Base-by-base conservation (phyloP, 768 basidiomycete species). In the Mycena latifolia region DNA sequence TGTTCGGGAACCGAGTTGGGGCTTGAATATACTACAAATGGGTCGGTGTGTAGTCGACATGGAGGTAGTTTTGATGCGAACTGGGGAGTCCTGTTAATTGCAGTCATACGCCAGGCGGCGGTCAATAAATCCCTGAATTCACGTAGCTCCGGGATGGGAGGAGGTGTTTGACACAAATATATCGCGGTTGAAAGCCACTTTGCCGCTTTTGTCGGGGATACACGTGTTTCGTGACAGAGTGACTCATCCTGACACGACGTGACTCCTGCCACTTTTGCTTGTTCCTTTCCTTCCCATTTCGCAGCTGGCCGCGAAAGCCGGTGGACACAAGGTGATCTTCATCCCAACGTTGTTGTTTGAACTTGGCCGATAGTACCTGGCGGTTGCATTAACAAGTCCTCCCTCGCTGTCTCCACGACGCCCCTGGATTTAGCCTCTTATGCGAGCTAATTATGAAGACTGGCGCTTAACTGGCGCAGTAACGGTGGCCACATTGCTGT, bases 61-160 rank as follows among this genome's bases (percentile, higher is more conserved):
- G 29, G 5, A 20, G 37, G 7, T 37, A 37, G n/a, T 37, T 37
- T 41, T 39, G 53, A 48, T 46, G 43, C n/a, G 31, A 22, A 3
- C 2, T 14, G 17, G n/a, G 46, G n/a, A n/a, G n/a, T n/a, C 8
- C 2, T 29, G 46, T 50, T 48, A 55, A 63, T 56, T 57, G 22
- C 62, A 41, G 61, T 62, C 47, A 63, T n/a, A 55, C 55, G 46
- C 55, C 61, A 50, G 7, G 20, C 35, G 54, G 54, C 24, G 27
- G 29, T 27, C 35, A 9, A 46, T 15, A 35, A 27, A 55, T 39
- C 1, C 27, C 48, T 51, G 47, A 9, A 12, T 5, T 7, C 18
- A 41, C 27, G 15, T 37, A 56, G n/a, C 15, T 56, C 48, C 55
- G 55, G 10, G 28, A 35, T 51, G n/a, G 37, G 25, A 15, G 22